phyloP scores from a whole-genome alignment of 2,329 filamentous ascomycete species.

The Cladosporium sp. region DNA sequence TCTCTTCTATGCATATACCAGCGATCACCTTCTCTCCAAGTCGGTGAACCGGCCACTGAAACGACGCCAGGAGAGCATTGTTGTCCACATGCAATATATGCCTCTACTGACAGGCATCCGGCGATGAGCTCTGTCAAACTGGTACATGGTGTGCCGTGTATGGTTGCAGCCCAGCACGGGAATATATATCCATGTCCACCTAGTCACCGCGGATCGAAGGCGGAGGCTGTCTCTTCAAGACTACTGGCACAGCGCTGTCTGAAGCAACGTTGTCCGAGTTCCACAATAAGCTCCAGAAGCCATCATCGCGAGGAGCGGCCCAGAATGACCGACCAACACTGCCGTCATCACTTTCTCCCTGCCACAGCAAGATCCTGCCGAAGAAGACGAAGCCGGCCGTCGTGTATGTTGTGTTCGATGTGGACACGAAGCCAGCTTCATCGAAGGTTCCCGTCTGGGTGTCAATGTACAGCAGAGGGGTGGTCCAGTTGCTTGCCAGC shows the following conservation, averaged over 20 bases:
- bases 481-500: constrained; percentile 16
- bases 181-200: neutral
- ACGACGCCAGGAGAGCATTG: too few species aligned
- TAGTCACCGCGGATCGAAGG: neutral
- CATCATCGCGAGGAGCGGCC: constrained; percentile 1
- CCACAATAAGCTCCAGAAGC: constrained; percentile 15
- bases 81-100: too few species aligned
- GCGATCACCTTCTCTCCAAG: too few species aligned
- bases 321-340: neutral
- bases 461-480: constrained; percentile 18
- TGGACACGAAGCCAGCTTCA: constrained; percentile 14
- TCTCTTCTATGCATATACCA: too few species aligned
- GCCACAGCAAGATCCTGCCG: constrained; percentile 18
- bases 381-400: constrained; percentile 18
- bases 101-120: too few species aligned
- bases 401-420: constrained; percentile 16
- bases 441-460: constrained; percentile 15
- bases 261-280: constrained; percentile 18
- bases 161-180: neutral
- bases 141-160: neutral
- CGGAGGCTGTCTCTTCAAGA: constrained; percentile 16
- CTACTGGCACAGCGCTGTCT: constrained; percentile 15
- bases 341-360: constrained; percentile 12
- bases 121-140: too few species aligned
- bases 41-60: too few species aligned